phyloP scores from a whole-genome alignment of 495 filamentous ascomycete species.

The Wilcoxina mikolae region DNA sequence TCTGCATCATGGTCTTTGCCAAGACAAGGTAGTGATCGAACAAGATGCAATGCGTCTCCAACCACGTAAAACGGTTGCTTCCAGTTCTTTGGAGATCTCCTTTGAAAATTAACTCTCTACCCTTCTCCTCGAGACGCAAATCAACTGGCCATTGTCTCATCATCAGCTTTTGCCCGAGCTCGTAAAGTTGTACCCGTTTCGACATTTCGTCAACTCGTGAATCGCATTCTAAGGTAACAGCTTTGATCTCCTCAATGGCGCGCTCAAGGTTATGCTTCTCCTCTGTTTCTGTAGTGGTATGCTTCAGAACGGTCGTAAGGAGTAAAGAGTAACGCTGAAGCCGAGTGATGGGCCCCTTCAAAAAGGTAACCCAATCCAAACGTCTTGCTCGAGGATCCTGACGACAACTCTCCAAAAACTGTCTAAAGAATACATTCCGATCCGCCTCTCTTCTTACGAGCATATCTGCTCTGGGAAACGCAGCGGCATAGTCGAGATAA shows the following conservation, averaged over 20 bases:
- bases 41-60: constrained; percentile 81
- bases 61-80: constrained; percentile 71
- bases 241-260: constrained; percentile 90
- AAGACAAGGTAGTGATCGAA: constrained; percentile 96
- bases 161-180: constrained; percentile 68
- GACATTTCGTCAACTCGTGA: constrained; percentile 85
- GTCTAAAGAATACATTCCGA: constrained; percentile 69
- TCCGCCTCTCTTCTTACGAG: constrained; percentile 71
- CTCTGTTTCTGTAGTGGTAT: constrained; percentile 68
- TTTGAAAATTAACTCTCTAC: constrained; percentile 72
- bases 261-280: constrained; percentile 74
- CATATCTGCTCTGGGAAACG: constrained; percentile 70
- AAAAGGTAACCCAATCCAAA: constrained; percentile 83
- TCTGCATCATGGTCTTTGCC: constrained; percentile 58
- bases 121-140: constrained; percentile 80
- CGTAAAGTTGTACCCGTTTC: constrained; percentile 77
- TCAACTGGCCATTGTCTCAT: constrained; percentile 82
- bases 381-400: constrained; percentile 70
- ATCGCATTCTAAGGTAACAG: constrained; percentile 84
- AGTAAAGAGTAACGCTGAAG: constrained; percentile 84
- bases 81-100: constrained; percentile 84
- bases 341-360: constrained; percentile 84
- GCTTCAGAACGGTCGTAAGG: constrained; percentile 66
- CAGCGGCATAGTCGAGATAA: constrained; percentile 85
- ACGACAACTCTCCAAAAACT: constrained; percentile 66